Conservation (phyloP, 2,329 filamentous ascomycete species). For the Trichoderma polysporum region DNA sequence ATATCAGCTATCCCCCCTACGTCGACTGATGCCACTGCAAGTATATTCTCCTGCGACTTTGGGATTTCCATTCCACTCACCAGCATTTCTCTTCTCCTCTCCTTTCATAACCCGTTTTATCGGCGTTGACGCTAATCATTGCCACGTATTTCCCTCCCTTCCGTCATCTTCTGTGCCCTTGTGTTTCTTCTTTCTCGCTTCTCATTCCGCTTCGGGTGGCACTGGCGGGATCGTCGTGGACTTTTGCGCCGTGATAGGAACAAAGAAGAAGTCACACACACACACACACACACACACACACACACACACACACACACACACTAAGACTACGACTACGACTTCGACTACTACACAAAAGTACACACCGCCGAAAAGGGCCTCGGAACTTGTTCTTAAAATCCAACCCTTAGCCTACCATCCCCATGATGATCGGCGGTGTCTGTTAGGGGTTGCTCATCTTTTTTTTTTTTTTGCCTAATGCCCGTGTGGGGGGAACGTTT, state of each 20-base stretch:
- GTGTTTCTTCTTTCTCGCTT: slow-evolving; percentile 17
- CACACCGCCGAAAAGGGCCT: not conserved
- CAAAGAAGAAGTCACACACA: not conserved
- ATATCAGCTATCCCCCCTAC: not conserved
- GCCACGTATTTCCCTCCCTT: not conserved
- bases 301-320: too few relatives aligned
- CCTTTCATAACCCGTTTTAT: not conserved
- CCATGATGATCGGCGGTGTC: slow-evolving; percentile 9
- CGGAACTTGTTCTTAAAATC: not conserved
- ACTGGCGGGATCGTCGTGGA: slow-evolving; percentile 10
- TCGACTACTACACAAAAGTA: too few relatives aligned
- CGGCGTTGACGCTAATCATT: slow-evolving; percentile 4
- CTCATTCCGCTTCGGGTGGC: slow-evolving; percentile 15
- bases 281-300: not conserved
- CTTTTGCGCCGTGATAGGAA: slow-evolving; percentile 2
- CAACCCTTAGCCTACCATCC: not conserved
- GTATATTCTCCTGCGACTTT: not conserved
- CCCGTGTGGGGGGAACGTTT: not conserved
- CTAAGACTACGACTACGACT: too few relatives aligned
- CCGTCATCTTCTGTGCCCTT: not conserved
- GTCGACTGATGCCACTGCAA: not conserved
- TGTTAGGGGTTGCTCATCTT: not conserved
- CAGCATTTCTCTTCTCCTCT: not conserved
- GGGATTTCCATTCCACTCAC: not conserved
- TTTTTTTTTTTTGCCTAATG: not conserved